Evolutionary conservation across 768 basidiomycete species (phyloP).

Genomic region (Mycena crocata): DNA sequence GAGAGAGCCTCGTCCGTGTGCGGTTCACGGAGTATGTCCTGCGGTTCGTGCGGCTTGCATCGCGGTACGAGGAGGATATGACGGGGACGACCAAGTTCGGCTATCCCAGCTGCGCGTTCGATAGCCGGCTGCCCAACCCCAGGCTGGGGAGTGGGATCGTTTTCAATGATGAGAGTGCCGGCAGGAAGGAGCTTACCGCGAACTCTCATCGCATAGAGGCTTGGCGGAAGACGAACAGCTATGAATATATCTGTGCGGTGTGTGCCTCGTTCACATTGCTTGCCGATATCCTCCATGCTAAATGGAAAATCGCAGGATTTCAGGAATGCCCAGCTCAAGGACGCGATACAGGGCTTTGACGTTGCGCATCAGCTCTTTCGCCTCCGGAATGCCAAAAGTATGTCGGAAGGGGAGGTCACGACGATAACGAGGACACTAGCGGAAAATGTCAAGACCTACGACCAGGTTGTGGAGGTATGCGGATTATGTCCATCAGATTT

Average conservation of each 20-base stretch:
- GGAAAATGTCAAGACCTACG: conserved; percentile 80
- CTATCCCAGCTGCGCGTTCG: conserved; percentile 69
- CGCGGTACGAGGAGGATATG: conserved; percentile 91
- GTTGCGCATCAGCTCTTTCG: conserved; percentile 87
- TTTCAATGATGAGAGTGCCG: conserved; percentile 77
- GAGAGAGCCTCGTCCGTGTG: conserved; percentile 88
- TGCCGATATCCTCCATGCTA: conserved; percentile 4
- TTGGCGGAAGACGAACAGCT: conserved; percentile 88
- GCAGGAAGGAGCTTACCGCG: conserved; percentile 74
- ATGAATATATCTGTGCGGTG: conserved; percentile 79
- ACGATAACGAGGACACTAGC: conserved; percentile 81
- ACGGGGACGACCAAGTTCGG: conserved; percentile 82
- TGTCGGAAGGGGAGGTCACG: conserved; percentile 80
- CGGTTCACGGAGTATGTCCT: conserved; percentile 90
- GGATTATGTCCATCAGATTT: background rate
- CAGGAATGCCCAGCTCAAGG: conserved; percentile 60
- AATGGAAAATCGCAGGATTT: conserved; percentile 67
- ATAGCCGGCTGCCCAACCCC: conserved; percentile 55
- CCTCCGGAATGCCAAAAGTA: conserved; percentile 76
- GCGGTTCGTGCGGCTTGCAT: conserved; percentile 90
- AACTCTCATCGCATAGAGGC: conserved; percentile 92
- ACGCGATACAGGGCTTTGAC: conserved; percentile 84
- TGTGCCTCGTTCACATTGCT: conserved; percentile 11
- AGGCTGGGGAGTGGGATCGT: conserved; percentile 85
- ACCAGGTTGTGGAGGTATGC: conserved; percentile 88